A percentile compares a stretch with the other conserved stretches of the same genome.
These are phyloP conservation scores for Backusella australiensis DNA, from an alignment of 192 early-diverging fungal species.

Conservation along the genomic window DNA sequence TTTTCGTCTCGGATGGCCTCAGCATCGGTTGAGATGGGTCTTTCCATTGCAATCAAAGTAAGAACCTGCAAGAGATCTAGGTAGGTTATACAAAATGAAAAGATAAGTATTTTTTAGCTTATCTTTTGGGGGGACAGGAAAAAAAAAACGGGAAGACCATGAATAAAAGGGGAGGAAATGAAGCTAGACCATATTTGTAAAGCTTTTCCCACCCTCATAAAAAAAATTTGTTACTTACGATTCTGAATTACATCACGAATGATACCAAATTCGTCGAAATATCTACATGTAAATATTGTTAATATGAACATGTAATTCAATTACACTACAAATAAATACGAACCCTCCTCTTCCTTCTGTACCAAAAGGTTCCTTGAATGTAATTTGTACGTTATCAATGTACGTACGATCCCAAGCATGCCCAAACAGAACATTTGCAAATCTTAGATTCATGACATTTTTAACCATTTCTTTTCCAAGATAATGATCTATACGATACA, in stretches of 20 bases:
- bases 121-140: neutral
- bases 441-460: conserved; percentile 90
- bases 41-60: conserved; percentile 93
- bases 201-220: neutral
- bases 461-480: conserved; percentile 99
- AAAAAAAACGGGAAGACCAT: neutral
- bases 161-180: neutral
- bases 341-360: conserved; percentile 85
- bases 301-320: too few species aligned
- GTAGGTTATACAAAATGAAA: neutral
- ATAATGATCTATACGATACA: conserved; percentile 98
- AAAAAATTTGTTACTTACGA: conserved; percentile 25
- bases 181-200: neutral
- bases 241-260: conserved; percentile 97
- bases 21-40: conserved; percentile 79
- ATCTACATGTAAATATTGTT: conserved; percentile 46
- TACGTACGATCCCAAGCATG: conserved; percentile 86
- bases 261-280: conserved; percentile 99
- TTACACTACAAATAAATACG: too few species aligned
- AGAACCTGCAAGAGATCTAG: conserved; percentile 85
- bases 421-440: conserved; percentile 93
- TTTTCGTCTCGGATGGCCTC: conserved; percentile 97
- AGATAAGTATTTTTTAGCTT: neutral
- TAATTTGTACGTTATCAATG: conserved; percentile 95
- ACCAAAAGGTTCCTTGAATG: conserved; percentile 96